Evolutionary conservation across 495 filamentous ascomycete genomes (phyloP), one percentile per base, ranked within the genome.

Genomic region (Pseudotulostoma volvatum): DNA sequence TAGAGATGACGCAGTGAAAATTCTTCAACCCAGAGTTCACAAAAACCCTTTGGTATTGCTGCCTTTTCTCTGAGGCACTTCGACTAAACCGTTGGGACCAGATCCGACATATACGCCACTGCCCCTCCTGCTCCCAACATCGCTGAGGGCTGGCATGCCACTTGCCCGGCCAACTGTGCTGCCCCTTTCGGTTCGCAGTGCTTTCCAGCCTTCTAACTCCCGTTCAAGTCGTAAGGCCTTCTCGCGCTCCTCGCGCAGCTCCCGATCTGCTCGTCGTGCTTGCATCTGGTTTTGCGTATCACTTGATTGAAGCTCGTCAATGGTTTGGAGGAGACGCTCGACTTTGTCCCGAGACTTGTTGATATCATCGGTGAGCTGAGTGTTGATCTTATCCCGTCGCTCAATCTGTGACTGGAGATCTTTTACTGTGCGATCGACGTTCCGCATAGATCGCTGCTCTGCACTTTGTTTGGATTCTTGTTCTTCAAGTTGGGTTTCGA

Each of bases 361-460:
- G 34, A 95, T 61, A 42, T 96, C 90, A 20, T 93, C 86, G 44
- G 70, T 67, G 13, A 96, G 68, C 53, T 88, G 80, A 2, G 58
- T 47, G 41, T 82, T 79, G 36, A 77, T 73, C 59, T 93, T 95
- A 33, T 95, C 92, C 32, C 82, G 78, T 41, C 90, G 79, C 11
- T 93, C 83, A 49, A 97, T 81, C 58, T 96, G 90, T 9, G 77
- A 69, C 59, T 96, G 81, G 9, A 97, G 72, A 55, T 96, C 92
- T 49, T 84, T 84, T 44, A 97, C 86, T 1, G 79, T 88, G 39
- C 90, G 85, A 58, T 97, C 90, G 33, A 95, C 77, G 52, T 92
- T 94, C 47, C 90, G 87, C 18, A 84, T 73, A 25, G 81, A 86
- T 36, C 90, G 82, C 44, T 84, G 77, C 34, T 84, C 84, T 40